Percentiles rank a stretch among this genome's conserved stretches.
These are phyloP conservation scores for Cudoniella acicularis DNA, from an alignment of 495 filamentous ascomycete species.

Conservation along the genomic window DNA sequence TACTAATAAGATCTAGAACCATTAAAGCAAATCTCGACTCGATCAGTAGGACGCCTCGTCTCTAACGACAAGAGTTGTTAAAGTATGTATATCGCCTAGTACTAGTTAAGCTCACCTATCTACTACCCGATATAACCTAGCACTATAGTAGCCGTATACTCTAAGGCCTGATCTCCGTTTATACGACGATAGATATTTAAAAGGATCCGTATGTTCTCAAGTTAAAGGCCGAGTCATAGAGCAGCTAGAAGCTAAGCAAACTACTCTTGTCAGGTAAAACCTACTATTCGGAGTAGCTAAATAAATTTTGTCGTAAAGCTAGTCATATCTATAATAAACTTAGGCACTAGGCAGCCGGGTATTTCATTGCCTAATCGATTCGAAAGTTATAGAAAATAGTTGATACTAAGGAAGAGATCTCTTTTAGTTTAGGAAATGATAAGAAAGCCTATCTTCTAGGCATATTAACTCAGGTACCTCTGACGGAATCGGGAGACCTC, in stretches of 20 bases:
- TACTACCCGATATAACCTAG: neutral
- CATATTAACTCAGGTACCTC: slow-evolving; percentile 42
- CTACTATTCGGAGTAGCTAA: slow-evolving; percentile 42
- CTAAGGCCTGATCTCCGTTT: slow-evolving; percentile 24
- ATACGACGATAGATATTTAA: slow-evolving; percentile 49
- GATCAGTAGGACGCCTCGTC: neutral
- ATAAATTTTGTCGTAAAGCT: slow-evolving; percentile 46
- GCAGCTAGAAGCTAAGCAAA: slow-evolving; percentile 26
- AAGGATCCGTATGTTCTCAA: slow-evolving; percentile 64
- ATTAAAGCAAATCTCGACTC: slow-evolving; percentile 72
- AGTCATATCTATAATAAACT: slow-evolving; percentile 54
- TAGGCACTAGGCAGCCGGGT: slow-evolving; percentile 66
- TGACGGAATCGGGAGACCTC: slow-evolving; percentile 15
- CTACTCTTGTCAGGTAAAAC: slow-evolving; percentile 32
- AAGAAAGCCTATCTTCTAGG: slow-evolving; percentile 58
- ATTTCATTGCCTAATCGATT: slow-evolving; percentile 59
- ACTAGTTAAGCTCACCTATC: neutral
- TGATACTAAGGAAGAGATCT: slow-evolving; percentile 21
- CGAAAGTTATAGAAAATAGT: slow-evolving; percentile 36
- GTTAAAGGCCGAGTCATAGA: slow-evolving; percentile 31
- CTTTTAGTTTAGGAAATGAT: neutral
- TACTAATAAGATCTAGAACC: neutral
- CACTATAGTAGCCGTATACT: neutral
- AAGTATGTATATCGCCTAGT: neutral
- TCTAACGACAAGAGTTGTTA: neutral